These are phyloP conservation scores for Cnidoscolus chayamansa DNA, from an alignment of 441 rosid species.

Conservation along the genomic window DNA sequence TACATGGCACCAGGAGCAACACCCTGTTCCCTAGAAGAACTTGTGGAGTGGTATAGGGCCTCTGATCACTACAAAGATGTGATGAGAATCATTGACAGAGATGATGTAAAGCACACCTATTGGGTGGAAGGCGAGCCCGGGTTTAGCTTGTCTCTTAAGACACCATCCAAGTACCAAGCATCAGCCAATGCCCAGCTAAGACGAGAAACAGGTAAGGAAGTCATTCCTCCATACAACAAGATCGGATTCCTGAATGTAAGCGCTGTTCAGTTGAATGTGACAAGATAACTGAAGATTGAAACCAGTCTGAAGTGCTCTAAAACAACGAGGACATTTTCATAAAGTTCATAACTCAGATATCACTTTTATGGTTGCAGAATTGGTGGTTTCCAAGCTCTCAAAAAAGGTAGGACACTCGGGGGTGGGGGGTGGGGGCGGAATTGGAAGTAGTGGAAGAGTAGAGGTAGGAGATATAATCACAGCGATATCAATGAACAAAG, in stretches of 20 bases:
- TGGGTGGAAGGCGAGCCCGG: constrained; percentile 39
- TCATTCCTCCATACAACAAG: background rate
- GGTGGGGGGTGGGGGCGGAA: constrained; percentile 4
- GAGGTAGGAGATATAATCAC: constrained; percentile 31
- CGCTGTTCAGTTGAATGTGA: background rate
- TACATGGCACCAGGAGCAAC: constrained; percentile 27
- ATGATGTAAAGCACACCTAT: constrained; percentile 26
- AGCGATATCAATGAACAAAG: constrained; percentile 27
- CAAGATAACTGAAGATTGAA: background rate
- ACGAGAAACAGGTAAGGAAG: constrained; percentile 25
- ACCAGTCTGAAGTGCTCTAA: background rate
- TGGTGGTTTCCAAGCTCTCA: constrained; percentile 27
- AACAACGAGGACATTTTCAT: background rate
- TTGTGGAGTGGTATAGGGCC: constrained; percentile 25
- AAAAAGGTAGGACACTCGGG: constrained; percentile 28
- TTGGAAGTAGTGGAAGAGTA: constrained; percentile 29
- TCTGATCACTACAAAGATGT: constrained; percentile 37
- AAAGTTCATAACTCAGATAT: background rate
- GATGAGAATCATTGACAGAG: constrained; percentile 23
- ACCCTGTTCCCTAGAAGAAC: constrained; percentile 24
- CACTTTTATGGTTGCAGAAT: constrained; percentile 21
- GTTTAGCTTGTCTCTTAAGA: constrained; percentile 28
- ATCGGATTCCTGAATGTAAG: background rate
- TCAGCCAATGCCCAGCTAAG: constrained; percentile 19
- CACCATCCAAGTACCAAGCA: constrained; percentile 21